These are phyloP conservation scores for Penicillium sp. DNA, from an alignment of 2,329 filamentous ascomycete species.

Conservation along the genomic window DNA sequence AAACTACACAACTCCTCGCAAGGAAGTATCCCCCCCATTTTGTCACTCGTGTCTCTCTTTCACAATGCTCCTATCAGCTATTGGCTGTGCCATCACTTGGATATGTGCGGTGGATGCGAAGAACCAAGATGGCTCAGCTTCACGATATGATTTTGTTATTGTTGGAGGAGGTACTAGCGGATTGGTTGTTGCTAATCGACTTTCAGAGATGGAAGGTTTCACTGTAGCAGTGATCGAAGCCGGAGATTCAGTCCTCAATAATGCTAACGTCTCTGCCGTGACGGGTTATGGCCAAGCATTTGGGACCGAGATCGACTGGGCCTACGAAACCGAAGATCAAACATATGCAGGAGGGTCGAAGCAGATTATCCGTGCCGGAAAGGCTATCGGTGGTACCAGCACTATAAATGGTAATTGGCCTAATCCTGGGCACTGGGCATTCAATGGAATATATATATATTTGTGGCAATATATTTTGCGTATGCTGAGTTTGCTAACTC, in stretches of 20 bases:
- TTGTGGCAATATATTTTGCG: not conserved
- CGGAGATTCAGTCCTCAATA: constrained; percentile 30
- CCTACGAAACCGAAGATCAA: constrained; percentile 41
- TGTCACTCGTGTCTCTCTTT: not conserved
- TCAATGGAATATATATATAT: no score
- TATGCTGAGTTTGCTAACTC: not conserved
- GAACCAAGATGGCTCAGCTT: constrained; percentile 1
- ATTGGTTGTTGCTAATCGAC: constrained; percentile 36
- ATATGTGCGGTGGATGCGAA: constrained; percentile 11
- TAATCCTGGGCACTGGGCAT: no score
- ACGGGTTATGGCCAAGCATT: constrained; percentile 29
- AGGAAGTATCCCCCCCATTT: not conserved
- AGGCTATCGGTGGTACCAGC: constrained; percentile 45
- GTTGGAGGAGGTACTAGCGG: constrained; percentile 39
- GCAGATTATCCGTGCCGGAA: constrained; percentile 41
- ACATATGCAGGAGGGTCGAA: constrained; percentile 36
- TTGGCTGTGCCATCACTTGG: constrained; percentile 6
- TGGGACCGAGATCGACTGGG: constrained; percentile 43
- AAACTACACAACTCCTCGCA: not conserved
- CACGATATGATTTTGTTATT: constrained; percentile 34
- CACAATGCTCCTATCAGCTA: constrained; percentile 5
- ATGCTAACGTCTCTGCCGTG: constrained; percentile 28
- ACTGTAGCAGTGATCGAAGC: constrained; percentile 34
- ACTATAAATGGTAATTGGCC: constrained; percentile 42
- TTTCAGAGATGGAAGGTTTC: constrained; percentile 31